Conservation (phyloP, 495 filamentous ascomycete species). For the Neurospora sp. region DNA sequence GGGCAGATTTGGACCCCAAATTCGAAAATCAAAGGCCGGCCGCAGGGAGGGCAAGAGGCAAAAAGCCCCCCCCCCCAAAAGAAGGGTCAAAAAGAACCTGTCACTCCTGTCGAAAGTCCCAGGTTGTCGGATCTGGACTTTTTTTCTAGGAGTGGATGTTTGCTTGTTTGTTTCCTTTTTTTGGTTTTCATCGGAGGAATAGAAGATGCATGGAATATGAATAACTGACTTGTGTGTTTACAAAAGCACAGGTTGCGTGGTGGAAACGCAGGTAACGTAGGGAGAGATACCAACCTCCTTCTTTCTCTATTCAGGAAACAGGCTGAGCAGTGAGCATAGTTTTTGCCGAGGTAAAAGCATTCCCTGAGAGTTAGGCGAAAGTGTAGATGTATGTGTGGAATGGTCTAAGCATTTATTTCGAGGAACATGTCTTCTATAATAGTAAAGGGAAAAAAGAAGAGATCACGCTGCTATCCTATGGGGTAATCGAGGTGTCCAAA, state of each 20-base stretch:
- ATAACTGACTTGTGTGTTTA: background rate
- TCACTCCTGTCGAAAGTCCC: too few relatives aligned
- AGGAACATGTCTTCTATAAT: background rate
- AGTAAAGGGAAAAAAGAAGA: background rate
- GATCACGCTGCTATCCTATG: background rate
- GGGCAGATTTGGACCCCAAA: background rate
- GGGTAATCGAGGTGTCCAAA: background rate
- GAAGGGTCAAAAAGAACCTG: background rate
- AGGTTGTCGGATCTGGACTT: background rate
- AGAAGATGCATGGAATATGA: background rate
- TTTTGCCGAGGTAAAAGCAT: background rate
- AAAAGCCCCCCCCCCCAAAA: background rate
- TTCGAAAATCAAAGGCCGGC: background rate
- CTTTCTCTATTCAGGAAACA: background rate
- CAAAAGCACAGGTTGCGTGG: background rate
- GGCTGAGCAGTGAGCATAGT: background rate
- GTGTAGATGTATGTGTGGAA: background rate
- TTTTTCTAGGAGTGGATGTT: background rate
- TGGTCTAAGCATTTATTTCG: background rate
- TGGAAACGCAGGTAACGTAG: background rate
- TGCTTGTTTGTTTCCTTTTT: background rate
- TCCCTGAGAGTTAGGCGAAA: background rate
- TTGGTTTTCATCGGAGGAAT: background rate
- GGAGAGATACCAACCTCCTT: background rate
- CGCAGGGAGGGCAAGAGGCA: background rate